Percentiles rank a stretch among this genome's conserved stretches.
Evolutionary conservation across 2,329 filamentous ascomycete genomes (phyloP).

Genomic region (Albophoma yamanashiensis): DNA sequence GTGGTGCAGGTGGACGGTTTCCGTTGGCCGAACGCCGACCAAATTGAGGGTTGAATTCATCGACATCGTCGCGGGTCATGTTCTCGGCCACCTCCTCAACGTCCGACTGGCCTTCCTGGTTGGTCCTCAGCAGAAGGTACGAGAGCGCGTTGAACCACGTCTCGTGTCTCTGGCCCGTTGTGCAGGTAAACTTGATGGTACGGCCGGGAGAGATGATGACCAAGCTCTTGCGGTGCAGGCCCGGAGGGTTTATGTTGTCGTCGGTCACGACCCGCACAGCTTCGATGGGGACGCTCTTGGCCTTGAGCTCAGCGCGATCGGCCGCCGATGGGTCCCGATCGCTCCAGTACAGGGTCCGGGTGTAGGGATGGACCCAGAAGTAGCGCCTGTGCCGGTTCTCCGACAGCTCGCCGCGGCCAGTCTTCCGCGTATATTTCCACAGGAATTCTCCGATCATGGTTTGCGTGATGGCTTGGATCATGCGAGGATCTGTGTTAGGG

Average conservation of each 20-base stretch:
- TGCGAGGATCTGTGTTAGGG: constrained; percentile 76
- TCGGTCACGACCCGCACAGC: constrained; percentile 86
- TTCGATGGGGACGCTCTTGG: constrained; percentile 90
- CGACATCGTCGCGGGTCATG: constrained; percentile 51
- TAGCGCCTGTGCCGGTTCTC: constrained; percentile 86
- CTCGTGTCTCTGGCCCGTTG: constrained; percentile 88
- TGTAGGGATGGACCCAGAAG: constrained; percentile 99
- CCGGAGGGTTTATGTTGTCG: constrained; percentile 90
- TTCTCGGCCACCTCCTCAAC: constrained; percentile 47
- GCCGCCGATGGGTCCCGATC: constrained; percentile 74
- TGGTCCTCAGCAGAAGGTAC: constrained; percentile 75
- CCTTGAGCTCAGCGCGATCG: constrained; percentile 62
- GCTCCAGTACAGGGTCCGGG: constrained; percentile 93
- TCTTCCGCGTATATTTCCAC: constrained; percentile 97
- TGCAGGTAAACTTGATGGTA: constrained; percentile 86
- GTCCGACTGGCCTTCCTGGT: constrained; percentile 50
- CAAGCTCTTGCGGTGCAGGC: constrained; percentile 87
- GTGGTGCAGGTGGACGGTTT: constrained; percentile 42
- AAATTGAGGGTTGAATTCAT: constrained; percentile 72
- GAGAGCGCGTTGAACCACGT: constrained; percentile 98
- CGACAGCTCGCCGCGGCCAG: constrained; percentile 81
- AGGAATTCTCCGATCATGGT: constrained; percentile 99
- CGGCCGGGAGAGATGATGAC: constrained; percentile 83
- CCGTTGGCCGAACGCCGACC: constrained; percentile 20
- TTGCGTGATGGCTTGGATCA: constrained; percentile 98